phyloP scores from a whole-genome alignment of 768 basidiomycete genomes.

The Serpula lacrymans region DNA sequence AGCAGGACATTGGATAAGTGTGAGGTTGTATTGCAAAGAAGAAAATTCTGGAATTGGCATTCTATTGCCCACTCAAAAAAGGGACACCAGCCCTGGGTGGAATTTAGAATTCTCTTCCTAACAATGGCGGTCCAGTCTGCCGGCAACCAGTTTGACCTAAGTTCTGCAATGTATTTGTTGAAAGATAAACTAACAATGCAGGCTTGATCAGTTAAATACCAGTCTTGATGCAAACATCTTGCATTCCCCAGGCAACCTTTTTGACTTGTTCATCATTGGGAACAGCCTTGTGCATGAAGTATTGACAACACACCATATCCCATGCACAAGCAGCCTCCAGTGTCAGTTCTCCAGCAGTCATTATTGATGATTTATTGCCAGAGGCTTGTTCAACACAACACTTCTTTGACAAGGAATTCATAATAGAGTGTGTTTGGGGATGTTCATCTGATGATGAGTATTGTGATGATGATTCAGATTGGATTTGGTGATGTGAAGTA shows the following conservation, averaged over 20 bases:
- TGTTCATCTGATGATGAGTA: no score
- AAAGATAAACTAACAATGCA: neutral
- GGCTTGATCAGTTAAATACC: slow-evolving; percentile 1
- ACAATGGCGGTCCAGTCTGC: slow-evolving; percentile 3
- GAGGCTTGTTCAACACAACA: slow-evolving; percentile 2
- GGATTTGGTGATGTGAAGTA: neutral
- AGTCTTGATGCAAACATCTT: slow-evolving; percentile 7
- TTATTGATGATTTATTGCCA: neutral
- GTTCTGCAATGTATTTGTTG: slow-evolving; percentile 1
- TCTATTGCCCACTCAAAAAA: slow-evolving; percentile 12
- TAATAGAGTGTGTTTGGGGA: no score
- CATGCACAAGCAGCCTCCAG: neutral
- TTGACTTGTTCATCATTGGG: slow-evolving; percentile 2
- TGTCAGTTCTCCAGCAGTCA: slow-evolving; percentile 4
- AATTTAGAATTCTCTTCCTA: slow-evolving; percentile 3
- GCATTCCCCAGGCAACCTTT: slow-evolving; percentile 3
- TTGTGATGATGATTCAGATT: neutral
- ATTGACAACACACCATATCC: slow-evolving; percentile 6
- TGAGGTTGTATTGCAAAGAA: slow-evolving; percentile 8
- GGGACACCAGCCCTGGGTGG: slow-evolving; percentile 1
- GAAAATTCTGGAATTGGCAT: slow-evolving; percentile 10
- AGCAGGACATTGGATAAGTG: slow-evolving; percentile 9
- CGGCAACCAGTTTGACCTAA: slow-evolving; percentile 5
- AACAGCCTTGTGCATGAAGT: neutral
- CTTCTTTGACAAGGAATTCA: no score